Conservation (phyloP, 208 protist genomes). For the Phytomonas sp. region DNA sequence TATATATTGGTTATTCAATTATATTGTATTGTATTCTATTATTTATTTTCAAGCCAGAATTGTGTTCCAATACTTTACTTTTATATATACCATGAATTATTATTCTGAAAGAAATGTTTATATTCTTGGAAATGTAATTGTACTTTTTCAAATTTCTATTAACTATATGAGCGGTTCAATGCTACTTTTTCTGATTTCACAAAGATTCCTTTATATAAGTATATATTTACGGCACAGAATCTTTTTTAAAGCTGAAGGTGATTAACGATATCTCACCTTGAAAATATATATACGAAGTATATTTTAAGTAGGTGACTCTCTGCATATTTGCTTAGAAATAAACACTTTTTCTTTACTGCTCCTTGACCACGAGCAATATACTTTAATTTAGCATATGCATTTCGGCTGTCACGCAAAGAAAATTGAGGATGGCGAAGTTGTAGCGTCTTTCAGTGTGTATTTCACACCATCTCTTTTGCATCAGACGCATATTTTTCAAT, state of each 20-base stretch:
- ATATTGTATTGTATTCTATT: too few species aligned
- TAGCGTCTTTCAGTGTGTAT: slow-evolving; percentile 76
- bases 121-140: too few species aligned
- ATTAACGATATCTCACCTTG: too few species aligned
- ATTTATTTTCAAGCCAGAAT: not conserved
- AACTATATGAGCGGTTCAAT: not conserved
- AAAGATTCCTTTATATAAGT: too few species aligned
- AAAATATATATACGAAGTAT: not conserved
- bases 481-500: slow-evolving; percentile 84
- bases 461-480: slow-evolving; percentile 39
- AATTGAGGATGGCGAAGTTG: slow-evolving; percentile 55
- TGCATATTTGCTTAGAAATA: not conserved
- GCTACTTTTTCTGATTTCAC: not conserved
- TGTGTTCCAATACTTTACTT: not conserved
- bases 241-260: too few species aligned
- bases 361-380: not conserved
- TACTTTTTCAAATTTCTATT: not conserved
- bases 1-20: too few species aligned
- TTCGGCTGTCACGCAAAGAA: slow-evolving; percentile 16
- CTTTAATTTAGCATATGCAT: slow-evolving; percentile 11
- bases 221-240: too few species aligned
- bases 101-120: not conserved
- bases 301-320: not conserved
- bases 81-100: not conserved
- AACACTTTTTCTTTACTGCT: not conserved